A percentile compares a stretch with the other conserved stretches of the same genome.
phyloP scores from a whole-genome alignment of 306 rosid genomes.

The Cicer cuneatum region DNA sequence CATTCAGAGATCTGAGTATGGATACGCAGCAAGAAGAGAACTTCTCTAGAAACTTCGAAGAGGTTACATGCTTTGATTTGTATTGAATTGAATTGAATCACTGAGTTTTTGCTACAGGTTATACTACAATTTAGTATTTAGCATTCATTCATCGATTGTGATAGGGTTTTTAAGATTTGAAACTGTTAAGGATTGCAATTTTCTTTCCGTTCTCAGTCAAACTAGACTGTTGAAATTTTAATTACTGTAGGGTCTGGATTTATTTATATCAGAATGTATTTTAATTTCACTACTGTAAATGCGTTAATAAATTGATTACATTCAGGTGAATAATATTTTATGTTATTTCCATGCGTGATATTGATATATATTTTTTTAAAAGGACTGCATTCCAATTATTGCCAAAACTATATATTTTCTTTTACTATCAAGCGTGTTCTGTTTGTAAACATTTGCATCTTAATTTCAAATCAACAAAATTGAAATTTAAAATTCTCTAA shows the following conservation, averaged over 20 bases:
- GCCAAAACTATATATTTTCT: too few relatives aligned
- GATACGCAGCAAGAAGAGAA: slow-evolving; percentile 72
- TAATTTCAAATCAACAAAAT: too few relatives aligned
- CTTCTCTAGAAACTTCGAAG: slow-evolving; percentile 56
- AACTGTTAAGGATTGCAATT: slow-evolving; percentile 25
- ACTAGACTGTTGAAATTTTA: background rate
- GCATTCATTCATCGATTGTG: slow-evolving; percentile 1
- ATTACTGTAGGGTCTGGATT: too few relatives aligned
- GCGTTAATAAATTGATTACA: background rate
- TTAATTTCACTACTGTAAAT: background rate
- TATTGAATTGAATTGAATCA: background rate
- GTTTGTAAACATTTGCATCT: too few relatives aligned
- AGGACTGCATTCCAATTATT: too few relatives aligned
- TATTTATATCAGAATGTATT: background rate
- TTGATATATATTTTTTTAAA: background rate
- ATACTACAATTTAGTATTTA: slow-evolving; percentile 11
- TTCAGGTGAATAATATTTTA: background rate
- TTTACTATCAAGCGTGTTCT: too few relatives aligned
- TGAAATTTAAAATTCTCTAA: too few relatives aligned
- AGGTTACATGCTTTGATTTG: background rate
- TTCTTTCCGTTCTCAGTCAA: slow-evolving; percentile 2
- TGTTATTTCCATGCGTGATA: background rate
- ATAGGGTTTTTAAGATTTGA: slow-evolving; percentile 23
- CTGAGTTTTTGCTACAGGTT: slow-evolving; percentile 24
- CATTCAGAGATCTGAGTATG: slow-evolving; percentile 67